Evolutionary conservation across 1,139 yeast genomes (phyloP).

Genomic region (Magnusiomyces paraingens): DNA sequence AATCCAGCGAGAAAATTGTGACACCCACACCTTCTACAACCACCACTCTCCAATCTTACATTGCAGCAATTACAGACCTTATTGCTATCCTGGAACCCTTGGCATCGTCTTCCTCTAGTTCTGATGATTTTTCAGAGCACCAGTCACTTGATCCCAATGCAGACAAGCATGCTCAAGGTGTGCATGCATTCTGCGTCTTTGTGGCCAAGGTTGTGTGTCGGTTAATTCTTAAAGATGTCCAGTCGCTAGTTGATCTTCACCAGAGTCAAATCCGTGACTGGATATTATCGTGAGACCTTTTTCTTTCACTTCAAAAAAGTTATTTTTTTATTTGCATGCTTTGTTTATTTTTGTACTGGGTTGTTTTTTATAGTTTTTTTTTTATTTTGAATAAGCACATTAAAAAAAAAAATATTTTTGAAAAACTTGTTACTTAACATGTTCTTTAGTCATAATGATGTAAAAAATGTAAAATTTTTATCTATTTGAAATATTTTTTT

Average conservation of each 20-base stretch:
- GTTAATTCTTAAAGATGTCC: slow-evolving; percentile 22
- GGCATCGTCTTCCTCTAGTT: background rate
- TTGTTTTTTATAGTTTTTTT: no score
- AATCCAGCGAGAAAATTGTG: no score
- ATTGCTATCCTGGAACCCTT: background rate
- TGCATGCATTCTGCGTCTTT: slow-evolving; percentile 19
- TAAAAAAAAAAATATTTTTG: no score
- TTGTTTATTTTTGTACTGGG: background rate
- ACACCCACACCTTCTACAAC: no score
- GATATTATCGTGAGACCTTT: slow-evolving; percentile 3
- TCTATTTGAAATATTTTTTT: no score
- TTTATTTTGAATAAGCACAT: no score
- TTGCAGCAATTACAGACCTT: background rate
- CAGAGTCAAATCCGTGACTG: slow-evolving; percentile 21
- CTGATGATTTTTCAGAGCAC: background rate
- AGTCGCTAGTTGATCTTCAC: slow-evolving; percentile 20
- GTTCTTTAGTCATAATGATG: no score
- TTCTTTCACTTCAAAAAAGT: no score
- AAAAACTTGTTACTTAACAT: no score
- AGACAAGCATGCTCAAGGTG: slow-evolving; percentile 15
- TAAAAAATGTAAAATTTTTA: no score
- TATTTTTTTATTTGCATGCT: background rate
- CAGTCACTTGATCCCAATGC: background rate
- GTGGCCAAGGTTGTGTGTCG: slow-evolving; percentile 23
- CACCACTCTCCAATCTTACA: no score